A percentile compares a stretch with the other conserved stretches of the same genome.
Evolutionary conservation across 345 rosid genomes (phyloP).

Genomic region (Erucastrum elatum): DNA sequence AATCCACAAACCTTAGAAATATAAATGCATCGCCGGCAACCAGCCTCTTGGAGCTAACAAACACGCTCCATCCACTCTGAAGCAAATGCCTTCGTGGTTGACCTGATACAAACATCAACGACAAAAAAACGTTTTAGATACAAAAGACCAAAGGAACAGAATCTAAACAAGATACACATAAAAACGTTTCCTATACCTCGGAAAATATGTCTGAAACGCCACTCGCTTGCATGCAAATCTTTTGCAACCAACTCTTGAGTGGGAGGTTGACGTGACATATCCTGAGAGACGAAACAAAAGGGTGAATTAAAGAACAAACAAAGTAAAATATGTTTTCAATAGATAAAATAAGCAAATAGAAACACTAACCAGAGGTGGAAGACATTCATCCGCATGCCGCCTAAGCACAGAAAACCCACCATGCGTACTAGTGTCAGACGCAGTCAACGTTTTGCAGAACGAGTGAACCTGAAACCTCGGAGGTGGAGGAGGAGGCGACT

Average conservation of each 20-base stretch:
- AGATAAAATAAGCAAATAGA: too few species aligned
- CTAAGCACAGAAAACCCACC: conserved; percentile 87
- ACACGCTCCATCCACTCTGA: conserved; percentile 94
- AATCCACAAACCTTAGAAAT: conserved; percentile 61
- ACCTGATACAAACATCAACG: conserved; percentile 47
- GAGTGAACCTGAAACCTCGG: conserved; percentile 70
- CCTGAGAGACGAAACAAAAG: conserved; percentile 44
- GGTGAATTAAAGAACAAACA: too few species aligned
- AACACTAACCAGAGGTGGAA: conserved; percentile 72
- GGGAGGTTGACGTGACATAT: conserved; percentile 87
- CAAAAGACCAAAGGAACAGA: neutral
- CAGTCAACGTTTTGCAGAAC: conserved; percentile 82
- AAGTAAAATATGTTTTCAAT: too few species aligned
- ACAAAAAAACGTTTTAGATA: neutral
- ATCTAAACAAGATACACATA: neutral
- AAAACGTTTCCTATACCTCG: conserved; percentile 47
- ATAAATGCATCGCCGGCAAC: conserved; percentile 93
- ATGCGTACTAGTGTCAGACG: conserved; percentile 88
- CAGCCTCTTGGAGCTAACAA: conserved; percentile 82
- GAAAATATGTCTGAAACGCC: conserved; percentile 86
- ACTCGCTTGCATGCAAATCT: conserved; percentile 77
- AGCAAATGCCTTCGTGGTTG: conserved; percentile 88
- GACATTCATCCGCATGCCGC: conserved; percentile 86
- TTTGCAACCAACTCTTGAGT: conserved; percentile 75
- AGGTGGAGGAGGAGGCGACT: conserved; percentile 52